Evolutionary conservation across 2,329 filamentous ascomycete genomes (phyloP), one percentile per base, ranked within the genome.

Genomic region (Calonectria pseudoturangicola): DNA sequence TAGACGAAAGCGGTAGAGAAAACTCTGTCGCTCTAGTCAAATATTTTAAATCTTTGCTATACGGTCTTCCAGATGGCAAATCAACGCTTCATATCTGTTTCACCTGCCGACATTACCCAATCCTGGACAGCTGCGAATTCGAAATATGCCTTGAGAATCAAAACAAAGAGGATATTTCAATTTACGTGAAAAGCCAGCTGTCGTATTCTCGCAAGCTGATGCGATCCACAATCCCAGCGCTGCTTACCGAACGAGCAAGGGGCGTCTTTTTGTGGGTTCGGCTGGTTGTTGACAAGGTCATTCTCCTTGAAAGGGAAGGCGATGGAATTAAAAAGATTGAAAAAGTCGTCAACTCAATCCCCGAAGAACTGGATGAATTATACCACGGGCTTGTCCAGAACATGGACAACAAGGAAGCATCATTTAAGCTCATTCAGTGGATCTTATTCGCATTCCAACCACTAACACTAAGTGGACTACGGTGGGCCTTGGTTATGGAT

Each of bases 241-340:
- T 76, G 0, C 81, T 85, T 21, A 76, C 70, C 3, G 2, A 68
- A 6, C 78, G 77, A 16, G 79, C 84, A 2, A 21, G 65, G 0
- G 83, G 84, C 3, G 71, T 85, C 4, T 86, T 85, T 56, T 72
- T 84, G 30, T 86, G 84, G 84, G 82, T 82, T 0, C 63, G 39
- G 18, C 76, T 86, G 15, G 81, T 83, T 0, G 73, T 80, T 7
- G 45, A 76, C 0, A 45, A 51, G 18, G 75, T 76, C 12, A 25
- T 79, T 0, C 2, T 68, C 0, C 74, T 81, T 9, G 54, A 78
- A 0, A 36, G 30, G 0, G 28, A 73, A 4, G 77, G 78, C 1
- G 39, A 39, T 1, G 33, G 30, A 2, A 28, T n/a, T 3, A 30
- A 21, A 58, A 58, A 45, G 43, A 45, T 45, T 45, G 15, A 16